Conservation (phyloP, 2,329 filamentous ascomycete genomes). For the Chaetomium strumarium region DNA sequence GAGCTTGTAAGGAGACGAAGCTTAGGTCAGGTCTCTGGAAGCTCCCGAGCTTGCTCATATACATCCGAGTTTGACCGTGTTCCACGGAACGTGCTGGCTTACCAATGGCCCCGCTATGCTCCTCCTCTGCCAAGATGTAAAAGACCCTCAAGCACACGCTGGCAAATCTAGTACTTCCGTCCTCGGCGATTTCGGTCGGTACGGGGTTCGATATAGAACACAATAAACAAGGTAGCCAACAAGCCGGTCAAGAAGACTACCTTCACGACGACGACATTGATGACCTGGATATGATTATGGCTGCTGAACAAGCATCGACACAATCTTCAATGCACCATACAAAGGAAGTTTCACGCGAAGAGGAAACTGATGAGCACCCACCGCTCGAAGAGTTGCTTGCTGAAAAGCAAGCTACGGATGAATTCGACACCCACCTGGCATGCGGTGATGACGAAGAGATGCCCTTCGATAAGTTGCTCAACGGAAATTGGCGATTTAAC, state of each 20-base stretch:
- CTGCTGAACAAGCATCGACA: slow-evolving; percentile 22
- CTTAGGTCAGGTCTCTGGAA: neutral
- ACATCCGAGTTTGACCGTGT: neutral
- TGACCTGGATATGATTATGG: slow-evolving; percentile 39
- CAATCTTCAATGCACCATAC: slow-evolving; percentile 2
- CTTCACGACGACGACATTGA: slow-evolving; percentile 32
- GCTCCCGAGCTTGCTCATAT: neutral
- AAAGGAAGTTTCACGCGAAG: slow-evolving; percentile 1
- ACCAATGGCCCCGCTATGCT: neutral
- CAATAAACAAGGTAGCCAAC: neutral
- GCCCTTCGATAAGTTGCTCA: slow-evolving; percentile 56
- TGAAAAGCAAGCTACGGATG: neutral
- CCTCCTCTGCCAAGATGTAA: neutral
- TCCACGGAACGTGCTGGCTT: neutral
- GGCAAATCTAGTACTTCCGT: slow-evolving; percentile 17
- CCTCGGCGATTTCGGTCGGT: neutral
- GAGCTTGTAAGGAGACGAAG: neutral
- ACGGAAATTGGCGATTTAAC: slow-evolving; percentile 70
- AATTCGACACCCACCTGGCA: neutral
- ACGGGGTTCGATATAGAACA: too few species aligned
- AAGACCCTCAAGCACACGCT: slow-evolving; percentile 22
- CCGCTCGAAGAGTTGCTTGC: slow-evolving; percentile 45
- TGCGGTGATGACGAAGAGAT: slow-evolving; percentile 4
- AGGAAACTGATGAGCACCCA: slow-evolving; percentile 40
- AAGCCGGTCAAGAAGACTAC: slow-evolving; percentile 3